Base-by-base conservation (phyloP, 176 grass and related monocot genomes). In the Oryza brachyantha region DNA sequence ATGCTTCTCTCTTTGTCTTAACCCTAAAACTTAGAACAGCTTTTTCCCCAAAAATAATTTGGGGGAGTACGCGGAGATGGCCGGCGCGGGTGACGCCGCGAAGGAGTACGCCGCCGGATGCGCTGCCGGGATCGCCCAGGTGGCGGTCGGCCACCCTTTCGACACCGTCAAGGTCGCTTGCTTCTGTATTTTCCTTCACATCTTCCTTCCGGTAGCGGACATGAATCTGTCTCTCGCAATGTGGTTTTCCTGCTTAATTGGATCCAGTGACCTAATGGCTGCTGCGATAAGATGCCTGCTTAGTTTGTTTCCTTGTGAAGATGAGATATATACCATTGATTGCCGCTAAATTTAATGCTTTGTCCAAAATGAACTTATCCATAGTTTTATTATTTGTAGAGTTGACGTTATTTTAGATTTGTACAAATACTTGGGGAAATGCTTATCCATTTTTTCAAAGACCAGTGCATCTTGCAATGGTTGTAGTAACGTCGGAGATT, bases 61-160 rank as follows among this genome's bases (percentile, higher is more conserved):
- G 11, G 40, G 11, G 40, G 40, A 41, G 40, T 41, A 41, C 11
- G 40, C 40, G 0, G 40, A 71, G 80, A 87, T 87, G 91, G 79
- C 32, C 17, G 31, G 34, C 46, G 41, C 61, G 11, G 85, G 64
- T 16, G 85, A 83, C 17, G 82, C 82, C 1, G 79, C 79, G 19
- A 93, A 93, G 78, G 91, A 93, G 48, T 93, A 93, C 74, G 71
- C 64, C 32, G 88, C 85, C 12, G 91, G 91, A 67, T 83, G 77
- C 32, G 82, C 50, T 16, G 91, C 88, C 40, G 91, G 91, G 64
- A 36, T 93, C 27, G 85, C 91, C 22, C 88, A 89, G 69, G 91
- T 93, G 21, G 61, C 82, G 31, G 86, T 84, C 40, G 91, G 91
- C 59, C 91, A 93, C 63, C 91, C 91, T 76, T 93, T 93, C 60